Evolutionary conservation across 225 moss, liverwort and hornwort species (phyloP).

Genomic region (Antitrichia curtipendula): DNA sequence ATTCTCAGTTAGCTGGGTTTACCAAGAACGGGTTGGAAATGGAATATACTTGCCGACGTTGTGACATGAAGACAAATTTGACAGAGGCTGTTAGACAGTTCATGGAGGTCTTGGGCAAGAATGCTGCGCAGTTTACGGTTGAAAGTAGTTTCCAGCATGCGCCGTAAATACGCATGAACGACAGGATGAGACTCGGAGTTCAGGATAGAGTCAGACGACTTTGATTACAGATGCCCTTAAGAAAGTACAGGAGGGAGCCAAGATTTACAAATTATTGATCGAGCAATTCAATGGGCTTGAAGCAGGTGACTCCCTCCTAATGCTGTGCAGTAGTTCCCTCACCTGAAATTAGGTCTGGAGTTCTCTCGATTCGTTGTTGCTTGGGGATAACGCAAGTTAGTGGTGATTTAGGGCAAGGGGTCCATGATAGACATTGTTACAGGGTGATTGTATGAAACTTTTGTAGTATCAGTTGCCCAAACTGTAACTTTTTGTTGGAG

Average conservation of each 20-base stretch:
- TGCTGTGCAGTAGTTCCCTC: neutral
- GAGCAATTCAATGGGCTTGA: constrained; percentile 43
- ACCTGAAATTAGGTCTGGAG: neutral
- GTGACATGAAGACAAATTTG: constrained; percentile 64
- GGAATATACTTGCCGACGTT: constrained; percentile 82
- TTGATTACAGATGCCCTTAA: constrained; percentile 28
- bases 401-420: constrained; percentile 18
- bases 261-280: constrained; percentile 33
- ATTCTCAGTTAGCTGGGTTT: constrained; percentile 51
- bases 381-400: constrained; percentile 3
- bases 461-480: neutral
- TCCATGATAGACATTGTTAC: neutral
- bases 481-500: neutral
- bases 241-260: constrained; percentile 48
- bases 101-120: constrained; percentile 36
- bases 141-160: constrained; percentile 43
- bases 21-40: constrained; percentile 49
- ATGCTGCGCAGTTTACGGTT: constrained; percentile 7
- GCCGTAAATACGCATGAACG: constrained; percentile 44
- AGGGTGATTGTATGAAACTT: neutral
- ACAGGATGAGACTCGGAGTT: constrained; percentile 24
- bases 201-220: constrained; percentile 23
- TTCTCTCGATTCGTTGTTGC: neutral
- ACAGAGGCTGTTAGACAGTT: constrained; percentile 41
- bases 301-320: constrained; percentile 26